These are phyloP conservation scores for Harringtonia aguacate DNA, from an alignment of 2,329 filamentous ascomycete species.

Conservation along the genomic window DNA sequence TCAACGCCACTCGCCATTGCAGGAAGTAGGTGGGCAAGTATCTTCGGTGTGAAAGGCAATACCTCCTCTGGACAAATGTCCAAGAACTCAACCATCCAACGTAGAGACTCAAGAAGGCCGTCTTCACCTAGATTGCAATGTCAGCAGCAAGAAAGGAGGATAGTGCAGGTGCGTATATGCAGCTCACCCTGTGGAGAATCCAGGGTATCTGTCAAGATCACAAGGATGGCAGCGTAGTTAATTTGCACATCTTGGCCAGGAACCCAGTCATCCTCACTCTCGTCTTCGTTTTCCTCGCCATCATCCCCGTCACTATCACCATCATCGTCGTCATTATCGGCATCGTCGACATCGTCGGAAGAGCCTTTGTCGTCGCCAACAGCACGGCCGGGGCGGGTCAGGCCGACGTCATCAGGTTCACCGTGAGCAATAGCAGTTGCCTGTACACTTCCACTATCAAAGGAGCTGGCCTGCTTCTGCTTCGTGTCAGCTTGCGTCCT, in stretches of 20 bases:
- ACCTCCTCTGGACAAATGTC: conserved; percentile 97
- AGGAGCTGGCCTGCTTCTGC: conserved; percentile 47
- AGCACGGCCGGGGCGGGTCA: conserved; percentile 33
- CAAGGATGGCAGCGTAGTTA: conserved; percentile 82
- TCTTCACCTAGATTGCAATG: conserved; percentile 45
- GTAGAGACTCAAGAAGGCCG: conserved; percentile 77
- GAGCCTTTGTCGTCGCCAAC: conserved; percentile 38
- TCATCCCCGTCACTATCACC: conserved; percentile 95
- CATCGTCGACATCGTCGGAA: too few relatives aligned
- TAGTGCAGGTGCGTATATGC: not conserved
- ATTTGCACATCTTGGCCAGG: conserved; percentile 95
- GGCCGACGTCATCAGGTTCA: conserved; percentile 49
- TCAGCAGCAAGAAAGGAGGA: not conserved
- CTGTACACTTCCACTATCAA: conserved; percentile 53
- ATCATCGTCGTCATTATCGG: conserved; percentile 54
- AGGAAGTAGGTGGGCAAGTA: conserved; percentile 83
- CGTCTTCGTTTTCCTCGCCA: conserved; percentile 51
- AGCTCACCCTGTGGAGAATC: conserved; percentile 63
- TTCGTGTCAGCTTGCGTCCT: conserved; percentile 47
- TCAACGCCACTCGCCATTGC: conserved; percentile 90
- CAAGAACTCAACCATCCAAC: conserved; percentile 94
- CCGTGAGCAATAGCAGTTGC: conserved; percentile 36
- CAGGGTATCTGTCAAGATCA: conserved; percentile 82
- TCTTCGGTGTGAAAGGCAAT: conserved; percentile 82
- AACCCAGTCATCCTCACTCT: conserved; percentile 86